These are phyloP conservation scores for Kurtzmaniella quercitrusa DNA, from an alignment of 1,139 yeast genomes.

Conservation along the genomic window DNA sequence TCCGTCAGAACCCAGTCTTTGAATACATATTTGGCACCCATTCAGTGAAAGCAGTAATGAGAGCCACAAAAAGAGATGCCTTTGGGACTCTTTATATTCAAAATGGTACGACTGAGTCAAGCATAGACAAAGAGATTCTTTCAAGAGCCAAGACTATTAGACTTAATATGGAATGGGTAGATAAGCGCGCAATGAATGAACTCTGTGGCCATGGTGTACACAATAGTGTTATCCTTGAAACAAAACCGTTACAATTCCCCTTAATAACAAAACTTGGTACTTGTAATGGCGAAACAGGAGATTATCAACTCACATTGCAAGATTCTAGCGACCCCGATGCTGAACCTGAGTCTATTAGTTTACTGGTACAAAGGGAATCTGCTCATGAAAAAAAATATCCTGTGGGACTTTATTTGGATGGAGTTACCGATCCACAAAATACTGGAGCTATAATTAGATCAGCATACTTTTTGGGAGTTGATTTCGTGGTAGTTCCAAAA, in stretches of 20 bases:
- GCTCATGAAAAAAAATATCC: conserved; percentile 38
- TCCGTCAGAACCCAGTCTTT: conserved; percentile 38
- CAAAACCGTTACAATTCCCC: conserved; percentile 52
- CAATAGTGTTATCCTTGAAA: conserved; percentile 74
- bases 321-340: neutral
- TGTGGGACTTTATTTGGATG: conserved; percentile 74
- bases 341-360: neutral
- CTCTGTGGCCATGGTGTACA: conserved; percentile 67
- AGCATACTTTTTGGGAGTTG: conserved; percentile 82
- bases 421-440: conserved; percentile 86
- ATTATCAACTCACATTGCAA: conserved; percentile 16
- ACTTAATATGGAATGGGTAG: neutral
- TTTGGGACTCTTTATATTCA: conserved; percentile 50
- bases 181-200: neutral
- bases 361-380: conserved; percentile 16
- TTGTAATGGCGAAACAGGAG: conserved; percentile 23
- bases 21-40: conserved; percentile 79
- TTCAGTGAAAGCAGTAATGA: conserved; percentile 67
- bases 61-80: conserved; percentile 49
- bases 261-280: conserved; percentile 32
- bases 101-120: conserved; percentile 29
- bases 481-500: conserved; percentile 68
- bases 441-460: conserved; percentile 83
- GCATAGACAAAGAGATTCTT: conserved; percentile 16
- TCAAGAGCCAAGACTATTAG: neutral